Percentiles rank a stretch among this genome's conserved stretches.
Conservation (phyloP, 2,329 filamentous ascomycete species). For the Colletotrichum liriopes region DNA sequence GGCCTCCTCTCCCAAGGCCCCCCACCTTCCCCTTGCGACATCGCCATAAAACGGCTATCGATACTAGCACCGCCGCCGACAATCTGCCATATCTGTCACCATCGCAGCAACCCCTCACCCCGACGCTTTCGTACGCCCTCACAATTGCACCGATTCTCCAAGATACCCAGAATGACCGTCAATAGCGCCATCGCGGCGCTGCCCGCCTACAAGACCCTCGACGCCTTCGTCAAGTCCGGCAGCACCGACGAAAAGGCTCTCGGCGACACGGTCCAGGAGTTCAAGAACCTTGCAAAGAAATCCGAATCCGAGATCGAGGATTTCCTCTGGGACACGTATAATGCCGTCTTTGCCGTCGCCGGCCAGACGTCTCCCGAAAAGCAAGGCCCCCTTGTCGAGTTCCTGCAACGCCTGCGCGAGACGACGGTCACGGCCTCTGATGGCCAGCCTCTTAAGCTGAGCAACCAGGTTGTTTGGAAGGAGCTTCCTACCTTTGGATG, state of each 20-base stretch:
- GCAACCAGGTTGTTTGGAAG: constrained; percentile 47
- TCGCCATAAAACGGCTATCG: constrained; percentile 6
- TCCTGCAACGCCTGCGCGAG: constrained; percentile 44
- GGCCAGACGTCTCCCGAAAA: constrained; percentile 43
- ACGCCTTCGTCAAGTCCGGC: constrained; percentile 17
- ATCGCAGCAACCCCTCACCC: background rate
- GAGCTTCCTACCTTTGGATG: constrained; percentile 50
- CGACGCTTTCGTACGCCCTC: no score
- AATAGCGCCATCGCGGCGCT: constrained; percentile 21
- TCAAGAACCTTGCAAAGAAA: constrained; percentile 34
- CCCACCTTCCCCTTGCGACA: background rate
- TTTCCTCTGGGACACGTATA: constrained; percentile 46
- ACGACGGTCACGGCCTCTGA: constrained; percentile 37
- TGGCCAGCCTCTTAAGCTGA: constrained; percentile 44
- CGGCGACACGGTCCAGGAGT: constrained; percentile 34
- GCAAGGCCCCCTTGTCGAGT: constrained; percentile 46
- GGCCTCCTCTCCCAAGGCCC: background rate
- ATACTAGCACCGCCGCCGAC: constrained; percentile 3
- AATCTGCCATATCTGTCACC: background rate
- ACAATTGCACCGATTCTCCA: no score
- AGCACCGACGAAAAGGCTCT: constrained; percentile 3
- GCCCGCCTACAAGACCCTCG: constrained; percentile 34
- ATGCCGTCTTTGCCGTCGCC: constrained; percentile 46
- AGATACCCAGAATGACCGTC: constrained; percentile 13
- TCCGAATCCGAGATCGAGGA: constrained; percentile 36